A percentile compares a stretch with the other conserved stretches of the same genome.
These are phyloP conservation scores for Fusarium caatingaense DNA, from an alignment of 2,329 filamentous ascomycete genomes.

Conservation along the genomic window DNA sequence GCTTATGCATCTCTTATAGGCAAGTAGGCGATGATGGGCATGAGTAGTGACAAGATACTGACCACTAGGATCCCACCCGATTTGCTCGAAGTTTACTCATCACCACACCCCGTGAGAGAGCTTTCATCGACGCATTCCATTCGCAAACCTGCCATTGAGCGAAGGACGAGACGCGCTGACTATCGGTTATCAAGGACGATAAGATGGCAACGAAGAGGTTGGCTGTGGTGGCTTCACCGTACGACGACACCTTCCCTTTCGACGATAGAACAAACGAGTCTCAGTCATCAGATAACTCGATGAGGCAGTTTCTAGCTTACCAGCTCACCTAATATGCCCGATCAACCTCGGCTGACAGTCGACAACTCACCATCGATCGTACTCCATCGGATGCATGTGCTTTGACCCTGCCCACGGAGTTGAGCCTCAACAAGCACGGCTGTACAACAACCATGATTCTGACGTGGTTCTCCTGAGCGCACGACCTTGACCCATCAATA, in stretches of 20 bases:
- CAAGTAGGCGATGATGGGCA: neutral
- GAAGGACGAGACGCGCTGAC: too few relatives aligned
- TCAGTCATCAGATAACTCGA: neutral
- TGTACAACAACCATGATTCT: constrained; percentile 43
- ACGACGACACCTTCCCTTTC: neutral
- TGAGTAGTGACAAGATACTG: neutral
- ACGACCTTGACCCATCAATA: constrained; percentile 27
- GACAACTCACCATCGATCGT: neutral
- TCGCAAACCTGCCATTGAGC: too few relatives aligned
- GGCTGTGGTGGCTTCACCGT: neutral
- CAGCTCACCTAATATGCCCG: constrained; percentile 54
- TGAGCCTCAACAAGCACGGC: neutral
- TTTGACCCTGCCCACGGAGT: constrained; percentile 41
- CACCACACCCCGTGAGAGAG: neutral
- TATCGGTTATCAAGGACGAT: neutral
- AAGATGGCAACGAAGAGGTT: neutral
- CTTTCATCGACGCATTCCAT: neutral
- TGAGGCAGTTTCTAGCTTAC: constrained; percentile 51
- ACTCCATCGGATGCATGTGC: constrained; percentile 35
- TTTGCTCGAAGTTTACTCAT: neutral
- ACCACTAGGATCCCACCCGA: neutral
- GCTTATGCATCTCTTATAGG: neutral
- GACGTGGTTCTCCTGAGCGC: constrained; percentile 42
- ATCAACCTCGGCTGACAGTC: constrained; percentile 44
- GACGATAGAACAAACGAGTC: constrained; percentile 12